A percentile compares a stretch with the other conserved stretches of the same genome.
Evolutionary conservation across 176 grass and related monocot species (phyloP).

Genomic region (Oryza brachyantha): DNA sequence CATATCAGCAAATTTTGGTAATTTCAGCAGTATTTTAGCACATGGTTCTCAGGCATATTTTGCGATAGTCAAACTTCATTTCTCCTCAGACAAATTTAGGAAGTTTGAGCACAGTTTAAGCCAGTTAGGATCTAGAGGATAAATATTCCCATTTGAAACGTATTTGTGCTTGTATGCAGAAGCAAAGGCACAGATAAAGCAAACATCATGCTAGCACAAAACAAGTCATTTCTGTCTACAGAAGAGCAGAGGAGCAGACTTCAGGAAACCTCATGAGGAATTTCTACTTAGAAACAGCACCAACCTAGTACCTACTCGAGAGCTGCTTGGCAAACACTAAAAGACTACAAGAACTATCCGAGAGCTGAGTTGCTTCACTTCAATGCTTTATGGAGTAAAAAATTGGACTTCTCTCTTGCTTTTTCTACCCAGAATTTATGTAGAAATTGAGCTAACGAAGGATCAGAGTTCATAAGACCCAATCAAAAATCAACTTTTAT

Average conservation of each 20-base stretch:
- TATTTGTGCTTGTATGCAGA: not conserved
- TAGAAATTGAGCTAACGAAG: not conserved
- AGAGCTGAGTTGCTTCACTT: not conserved
- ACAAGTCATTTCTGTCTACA: not conserved
- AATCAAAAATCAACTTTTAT: not conserved
- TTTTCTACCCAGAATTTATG: not conserved
- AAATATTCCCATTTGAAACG: not conserved
- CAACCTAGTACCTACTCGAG: not conserved
- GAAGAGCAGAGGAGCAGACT: not conserved
- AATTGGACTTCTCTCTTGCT: not conserved
- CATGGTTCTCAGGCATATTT: not conserved
- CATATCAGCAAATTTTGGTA: not conserved
- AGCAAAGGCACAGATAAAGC: not conserved
- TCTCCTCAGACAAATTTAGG: too few species aligned
- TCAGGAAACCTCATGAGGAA: not conserved
- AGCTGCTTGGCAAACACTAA: not conserved
- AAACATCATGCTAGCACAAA: slow-evolving; percentile 3
- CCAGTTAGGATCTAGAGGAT: slow-evolving; percentile 3
- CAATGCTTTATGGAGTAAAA: not conserved
- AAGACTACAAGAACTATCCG: not conserved
- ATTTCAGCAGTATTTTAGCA: not conserved
- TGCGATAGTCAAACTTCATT: not conserved
- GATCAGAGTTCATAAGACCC: not conserved
- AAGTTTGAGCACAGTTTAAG: not conserved
- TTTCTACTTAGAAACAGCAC: not conserved